A percentile compares a stretch with the other conserved stretches of the same genome.
Evolutionary conservation across 164 flowering plant genomes (phyloP).

Genomic region (Piper longum): DNA sequence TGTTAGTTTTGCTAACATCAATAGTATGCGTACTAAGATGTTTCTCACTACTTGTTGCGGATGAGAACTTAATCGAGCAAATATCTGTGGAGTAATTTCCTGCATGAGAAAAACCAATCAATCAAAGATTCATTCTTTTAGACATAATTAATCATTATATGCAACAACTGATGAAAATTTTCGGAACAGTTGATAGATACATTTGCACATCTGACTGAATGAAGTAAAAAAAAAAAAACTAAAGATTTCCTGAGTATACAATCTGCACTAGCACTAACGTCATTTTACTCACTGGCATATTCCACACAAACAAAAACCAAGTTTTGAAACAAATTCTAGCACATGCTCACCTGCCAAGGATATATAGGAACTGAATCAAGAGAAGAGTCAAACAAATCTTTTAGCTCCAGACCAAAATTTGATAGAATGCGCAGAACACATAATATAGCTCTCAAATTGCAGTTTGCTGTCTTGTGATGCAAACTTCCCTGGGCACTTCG

Average conservation of each 20-base stretch:
- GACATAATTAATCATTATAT: not conserved
- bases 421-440: conserved; percentile 73
- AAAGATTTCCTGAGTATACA: not conserved
- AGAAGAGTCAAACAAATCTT: conserved; percentile 64
- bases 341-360: conserved; percentile 79
- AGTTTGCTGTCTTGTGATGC: conserved; percentile 37
- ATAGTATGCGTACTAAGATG: conserved; percentile 62
- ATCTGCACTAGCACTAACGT: not conserved
- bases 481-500: conserved; percentile 23
- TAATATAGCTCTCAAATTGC: conserved; percentile 61
- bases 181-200: no score
- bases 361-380: conserved; percentile 66
- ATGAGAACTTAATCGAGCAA: conserved; percentile 88
- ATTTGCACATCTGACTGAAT: no score
- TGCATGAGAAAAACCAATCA: conserved; percentile 6
- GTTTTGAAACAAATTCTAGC: not conserved
- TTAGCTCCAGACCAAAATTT: conserved; percentile 76
- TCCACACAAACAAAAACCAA: no score
- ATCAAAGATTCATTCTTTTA: not conserved
- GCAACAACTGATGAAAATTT: not conserved
- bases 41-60: conserved; percentile 67
- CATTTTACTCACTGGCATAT: no score
- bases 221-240: not conserved
- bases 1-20: conserved; percentile 74
- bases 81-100: conserved; percentile 91